Evolutionary conservation across 192 early-diverging fungal genomes (phyloP).

Genomic region (Jimgerdemannia flammicorona): DNA sequence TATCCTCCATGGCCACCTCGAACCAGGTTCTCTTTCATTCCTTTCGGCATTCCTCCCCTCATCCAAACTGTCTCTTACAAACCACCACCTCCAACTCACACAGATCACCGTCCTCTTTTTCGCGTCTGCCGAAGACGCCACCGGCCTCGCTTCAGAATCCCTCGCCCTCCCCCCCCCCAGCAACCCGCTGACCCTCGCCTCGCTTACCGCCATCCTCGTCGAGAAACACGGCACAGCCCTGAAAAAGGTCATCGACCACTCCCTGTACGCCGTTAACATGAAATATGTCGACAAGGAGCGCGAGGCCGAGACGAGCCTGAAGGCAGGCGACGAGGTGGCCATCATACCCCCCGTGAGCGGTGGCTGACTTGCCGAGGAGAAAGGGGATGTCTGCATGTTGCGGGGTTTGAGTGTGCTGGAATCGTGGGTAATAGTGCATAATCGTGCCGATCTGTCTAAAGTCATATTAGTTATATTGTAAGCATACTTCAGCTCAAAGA

Average conservation of each 20-base stretch:
- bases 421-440: too few relatives aligned
- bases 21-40: neutral
- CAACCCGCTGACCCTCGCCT: constrained; percentile 9
- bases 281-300: constrained; percentile 55
- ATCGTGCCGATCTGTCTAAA: too few relatives aligned
- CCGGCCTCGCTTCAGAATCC: constrained; percentile 35
- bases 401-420: too few relatives aligned
- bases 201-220: constrained; percentile 7
- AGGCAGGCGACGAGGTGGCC: constrained; percentile 55
- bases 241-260: constrained; percentile 31
- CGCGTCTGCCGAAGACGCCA: constrained; percentile 50
- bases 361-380: constrained; percentile 27
- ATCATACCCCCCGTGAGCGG: constrained; percentile 68
- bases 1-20: neutral
- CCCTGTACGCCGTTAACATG: constrained; percentile 60
- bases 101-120: constrained; percentile 61
- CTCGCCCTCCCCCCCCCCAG: constrained; percentile 26
- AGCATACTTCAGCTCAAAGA: too few relatives aligned
- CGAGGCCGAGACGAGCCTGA: constrained; percentile 28
- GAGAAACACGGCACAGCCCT: constrained; percentile 23
- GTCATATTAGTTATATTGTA: too few relatives aligned
- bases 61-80: neutral
- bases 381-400: too few relatives aligned
- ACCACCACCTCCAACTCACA: neutral
- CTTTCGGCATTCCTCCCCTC: neutral